Conservation (phyloP, 2,329 filamentous ascomycete species). For the Hymenoscyphus occultus region DNA sequence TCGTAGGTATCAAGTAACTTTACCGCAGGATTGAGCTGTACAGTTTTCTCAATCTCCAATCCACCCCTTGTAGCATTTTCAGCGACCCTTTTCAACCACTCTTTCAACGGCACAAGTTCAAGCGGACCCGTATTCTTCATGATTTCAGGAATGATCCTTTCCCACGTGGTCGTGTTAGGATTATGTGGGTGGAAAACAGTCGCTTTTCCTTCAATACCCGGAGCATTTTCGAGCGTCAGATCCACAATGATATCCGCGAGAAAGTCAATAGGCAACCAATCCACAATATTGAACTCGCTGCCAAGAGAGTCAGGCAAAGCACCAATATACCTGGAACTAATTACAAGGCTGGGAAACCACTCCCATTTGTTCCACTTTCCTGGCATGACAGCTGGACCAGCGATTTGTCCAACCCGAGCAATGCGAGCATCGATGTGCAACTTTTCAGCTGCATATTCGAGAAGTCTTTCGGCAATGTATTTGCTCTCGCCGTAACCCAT, state of each 20-base stretch:
- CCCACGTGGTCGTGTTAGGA: neutral
- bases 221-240: neutral
- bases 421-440: slow-evolving; percentile 31
- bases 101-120: neutral
- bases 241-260: slow-evolving; percentile 30
- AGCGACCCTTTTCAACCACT: slow-evolving; percentile 3
- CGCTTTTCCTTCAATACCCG: neutral
- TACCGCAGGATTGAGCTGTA: neutral
- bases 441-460: slow-evolving; percentile 39
- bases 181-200: slow-evolving; percentile 1
- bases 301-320: slow-evolving; percentile 16
- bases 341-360: slow-evolving; percentile 46
- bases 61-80: neutral
- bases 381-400: slow-evolving; percentile 41
- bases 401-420: slow-evolving; percentile 49
- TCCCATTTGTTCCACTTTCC: slow-evolving; percentile 52
- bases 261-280: slow-evolving; percentile 46
- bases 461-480: slow-evolving; percentile 37
- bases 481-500: slow-evolving; percentile 31
- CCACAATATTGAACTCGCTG: slow-evolving; percentile 37
- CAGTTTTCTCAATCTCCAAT: neutral
- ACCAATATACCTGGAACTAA: slow-evolving; percentile 11
- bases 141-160: neutral
- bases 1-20: slow-evolving; percentile 5
- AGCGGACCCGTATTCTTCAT: neutral